Conservation (phyloP, 352 stramenopile species). For the Aphanomyces stellatus region DNA sequence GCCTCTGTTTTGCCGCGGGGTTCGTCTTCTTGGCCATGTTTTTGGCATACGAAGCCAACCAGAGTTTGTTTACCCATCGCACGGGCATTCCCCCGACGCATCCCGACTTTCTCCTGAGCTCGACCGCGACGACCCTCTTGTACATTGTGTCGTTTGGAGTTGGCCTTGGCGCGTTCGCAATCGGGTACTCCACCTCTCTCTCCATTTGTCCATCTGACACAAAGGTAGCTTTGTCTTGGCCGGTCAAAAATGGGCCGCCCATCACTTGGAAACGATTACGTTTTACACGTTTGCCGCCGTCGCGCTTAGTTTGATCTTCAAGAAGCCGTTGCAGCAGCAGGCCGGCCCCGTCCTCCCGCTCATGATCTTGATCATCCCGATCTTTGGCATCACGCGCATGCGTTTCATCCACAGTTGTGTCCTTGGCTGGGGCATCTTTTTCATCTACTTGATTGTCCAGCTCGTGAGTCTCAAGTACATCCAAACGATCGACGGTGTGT, state of each 20-base stretch:
- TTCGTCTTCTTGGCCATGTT: constrained; percentile 45
- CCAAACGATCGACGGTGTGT: constrained; percentile 24
- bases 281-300: constrained; percentile 52
- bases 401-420: constrained; percentile 61
- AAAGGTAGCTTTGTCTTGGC: neutral
- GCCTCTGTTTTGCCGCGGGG: constrained; percentile 47
- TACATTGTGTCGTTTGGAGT: constrained; percentile 51
- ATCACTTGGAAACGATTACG: constrained; percentile 56
- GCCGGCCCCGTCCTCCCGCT: constrained; percentile 61
- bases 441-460: constrained; percentile 57
- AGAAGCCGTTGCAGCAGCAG: constrained; percentile 65
- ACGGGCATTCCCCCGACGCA: constrained; percentile 12
- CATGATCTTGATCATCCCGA: constrained; percentile 72
- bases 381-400: constrained; percentile 81
- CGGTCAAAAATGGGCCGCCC: neutral
- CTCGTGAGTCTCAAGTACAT: constrained; percentile 24
- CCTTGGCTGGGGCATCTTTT: constrained; percentile 65
- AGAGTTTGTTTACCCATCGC: constrained; percentile 32
- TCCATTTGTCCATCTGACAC: neutral
- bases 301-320: constrained; percentile 55
- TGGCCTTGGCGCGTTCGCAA: constrained; percentile 40
- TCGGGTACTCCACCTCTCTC: constrained; percentile 29
- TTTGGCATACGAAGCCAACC: constrained; percentile 43
- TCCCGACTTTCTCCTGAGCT: neutral
- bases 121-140: constrained; percentile 33